phyloP scores from a whole-genome alignment of 306 rosid genomes.

The Spatholobus suberectus region DNA sequence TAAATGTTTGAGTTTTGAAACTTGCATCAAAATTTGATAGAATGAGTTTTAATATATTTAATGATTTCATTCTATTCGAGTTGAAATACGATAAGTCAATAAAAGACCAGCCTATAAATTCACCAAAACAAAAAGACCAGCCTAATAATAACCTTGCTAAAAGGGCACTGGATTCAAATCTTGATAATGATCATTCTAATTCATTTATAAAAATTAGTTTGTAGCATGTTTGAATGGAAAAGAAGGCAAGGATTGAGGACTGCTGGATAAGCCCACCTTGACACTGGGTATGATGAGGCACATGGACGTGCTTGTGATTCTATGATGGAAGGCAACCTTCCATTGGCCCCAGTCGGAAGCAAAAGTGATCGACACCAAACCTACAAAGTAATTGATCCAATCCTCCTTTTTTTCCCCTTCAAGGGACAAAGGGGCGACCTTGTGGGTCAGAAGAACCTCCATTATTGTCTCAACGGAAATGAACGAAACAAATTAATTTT shows the following conservation, averaged over 20 bases:
- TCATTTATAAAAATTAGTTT: neutral
- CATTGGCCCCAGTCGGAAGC: neutral
- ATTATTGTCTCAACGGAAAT: neutral
- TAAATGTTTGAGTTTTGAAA: too few species aligned
- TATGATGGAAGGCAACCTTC: constrained; percentile 1
- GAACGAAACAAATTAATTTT: neutral
- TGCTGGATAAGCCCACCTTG: neutral
- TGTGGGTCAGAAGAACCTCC: neutral
- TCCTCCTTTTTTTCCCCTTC: neutral
- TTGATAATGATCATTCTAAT: too few species aligned
- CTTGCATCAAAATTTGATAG: too few species aligned
- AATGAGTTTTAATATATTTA: too few species aligned
- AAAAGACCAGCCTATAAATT: too few species aligned
- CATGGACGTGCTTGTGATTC: neutral
- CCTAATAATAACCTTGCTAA: too few species aligned
- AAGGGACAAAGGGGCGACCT: neutral
- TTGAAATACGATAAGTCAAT: too few species aligned
- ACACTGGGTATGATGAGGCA: neutral
- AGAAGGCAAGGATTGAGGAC: neutral
- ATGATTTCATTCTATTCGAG: too few species aligned
- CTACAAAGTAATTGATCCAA: neutral
- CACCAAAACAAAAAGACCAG: too few species aligned
- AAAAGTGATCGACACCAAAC: neutral
- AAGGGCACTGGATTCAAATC: too few species aligned
- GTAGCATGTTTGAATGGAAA: neutral